Percentiles rank a stretch among this genome's conserved stretches.
Evolutionary conservation across 164 flowering plant genomes (phyloP).

Genomic region (Kingdonia uniflora): DNA sequence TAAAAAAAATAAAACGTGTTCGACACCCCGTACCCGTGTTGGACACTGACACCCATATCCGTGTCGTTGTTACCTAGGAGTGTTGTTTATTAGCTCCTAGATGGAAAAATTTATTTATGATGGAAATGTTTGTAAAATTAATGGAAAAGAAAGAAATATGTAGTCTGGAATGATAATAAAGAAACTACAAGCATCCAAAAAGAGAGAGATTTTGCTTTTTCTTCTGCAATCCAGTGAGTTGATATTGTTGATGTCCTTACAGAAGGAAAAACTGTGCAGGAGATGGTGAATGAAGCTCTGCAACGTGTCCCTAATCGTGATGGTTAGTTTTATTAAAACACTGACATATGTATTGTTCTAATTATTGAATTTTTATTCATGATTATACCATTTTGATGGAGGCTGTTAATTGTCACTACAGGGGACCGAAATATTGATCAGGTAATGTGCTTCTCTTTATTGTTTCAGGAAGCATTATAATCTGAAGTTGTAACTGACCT

Average conservation of each 20-base stretch:
- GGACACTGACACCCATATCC: too few relatives aligned
- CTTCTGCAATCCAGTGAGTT: conserved; percentile 1
- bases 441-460: conserved; percentile 23
- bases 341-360: background rate
- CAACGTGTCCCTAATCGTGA: conserved; percentile 65
- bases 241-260: conserved; percentile 17
- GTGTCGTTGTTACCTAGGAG: too few relatives aligned
- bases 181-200: too few relatives aligned
- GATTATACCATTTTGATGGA: conserved; percentile 9
- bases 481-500: conserved; percentile 3
- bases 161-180: too few relatives aligned
- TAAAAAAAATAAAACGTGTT: too few relatives aligned
- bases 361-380: background rate
- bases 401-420: conserved; percentile 35
- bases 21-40: too few relatives aligned
- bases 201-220: background rate
- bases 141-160: too few relatives aligned
- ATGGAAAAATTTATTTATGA: too few relatives aligned
- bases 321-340: conserved; percentile 38
- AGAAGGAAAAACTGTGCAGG: conserved; percentile 97
- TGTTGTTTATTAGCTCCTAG: too few relatives aligned
- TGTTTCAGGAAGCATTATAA: conserved; percentile 3
- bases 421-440: conserved; percentile 78
- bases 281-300: conserved; percentile 97
- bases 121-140: too few relatives aligned